Percentiles rank a stretch among this genome's conserved stretches.
phyloP scores from a whole-genome alignment of 2,329 filamentous ascomycete genomes.

The Colletotrichum orchidophilum region DNA sequence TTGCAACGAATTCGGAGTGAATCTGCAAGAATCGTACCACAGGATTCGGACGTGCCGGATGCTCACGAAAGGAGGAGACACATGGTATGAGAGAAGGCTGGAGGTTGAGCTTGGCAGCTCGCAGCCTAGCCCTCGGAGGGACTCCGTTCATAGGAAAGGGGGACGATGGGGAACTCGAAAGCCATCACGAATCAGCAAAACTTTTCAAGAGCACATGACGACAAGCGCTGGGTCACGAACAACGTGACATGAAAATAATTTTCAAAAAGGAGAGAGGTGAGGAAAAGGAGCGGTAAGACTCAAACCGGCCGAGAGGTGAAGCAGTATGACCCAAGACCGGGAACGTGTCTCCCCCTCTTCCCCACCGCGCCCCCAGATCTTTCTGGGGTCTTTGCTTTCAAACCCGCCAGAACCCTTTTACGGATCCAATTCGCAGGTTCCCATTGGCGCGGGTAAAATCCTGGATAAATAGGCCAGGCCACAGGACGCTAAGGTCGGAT shows the following conservation, averaged over 20 bases:
- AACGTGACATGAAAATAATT: background rate
- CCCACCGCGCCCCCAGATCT: conserved; percentile 12
- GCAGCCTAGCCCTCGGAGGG: background rate
- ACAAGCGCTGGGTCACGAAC: background rate
- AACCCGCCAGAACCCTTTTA: conserved; percentile 21
- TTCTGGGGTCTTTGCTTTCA: background rate
- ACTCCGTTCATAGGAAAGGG: conserved; percentile 10
- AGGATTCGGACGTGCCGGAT: background rate
- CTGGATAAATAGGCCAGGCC: conserved; percentile 24
- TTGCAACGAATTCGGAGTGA: background rate
- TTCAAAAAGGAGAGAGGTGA: background rate
- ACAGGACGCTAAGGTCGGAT: conserved; percentile 23
- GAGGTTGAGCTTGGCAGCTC: background rate
- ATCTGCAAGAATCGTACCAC: background rate
- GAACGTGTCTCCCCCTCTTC: background rate
- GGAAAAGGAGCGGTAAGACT: conserved; percentile 22
- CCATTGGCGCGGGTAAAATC: conserved; percentile 32
- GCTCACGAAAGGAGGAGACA: background rate
- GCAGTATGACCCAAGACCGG: conserved; percentile 7
- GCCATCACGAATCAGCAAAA: conserved; percentile 1
- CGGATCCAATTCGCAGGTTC: conserved; percentile 8
- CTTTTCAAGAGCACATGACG: conserved; percentile 15
- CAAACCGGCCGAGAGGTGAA: background rate
- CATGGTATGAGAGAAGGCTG: background rate
- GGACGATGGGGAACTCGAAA: background rate